Percentiles rank a stretch among this genome's conserved stretches.
phyloP scores from a whole-genome alignment of 441 rosid species.

The Bocquillonia castaneifolia region DNA sequence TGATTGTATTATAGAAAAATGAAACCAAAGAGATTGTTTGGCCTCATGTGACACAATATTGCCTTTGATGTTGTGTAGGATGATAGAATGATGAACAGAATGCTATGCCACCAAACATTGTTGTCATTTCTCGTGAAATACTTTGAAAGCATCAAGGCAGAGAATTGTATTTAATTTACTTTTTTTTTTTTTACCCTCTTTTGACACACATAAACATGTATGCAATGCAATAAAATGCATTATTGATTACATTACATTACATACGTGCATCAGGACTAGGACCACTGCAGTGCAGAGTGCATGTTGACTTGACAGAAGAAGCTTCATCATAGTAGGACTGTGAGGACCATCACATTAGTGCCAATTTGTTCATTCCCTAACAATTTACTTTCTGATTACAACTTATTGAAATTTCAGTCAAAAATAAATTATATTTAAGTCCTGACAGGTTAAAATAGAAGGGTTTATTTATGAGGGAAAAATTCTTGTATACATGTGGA shows the following conservation, averaged over 20 bases:
- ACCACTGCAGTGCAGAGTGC: slow-evolving; percentile 3
- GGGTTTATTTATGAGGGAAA: too few relatives aligned
- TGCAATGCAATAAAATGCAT: not conserved
- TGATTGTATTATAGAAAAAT: too few relatives aligned
- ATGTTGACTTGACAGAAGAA: slow-evolving; percentile 28
- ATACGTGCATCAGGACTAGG: not conserved
- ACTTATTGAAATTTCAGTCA: not conserved
- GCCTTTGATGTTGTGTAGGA: not conserved
- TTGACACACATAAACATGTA: not conserved
- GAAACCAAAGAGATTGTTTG: not conserved
- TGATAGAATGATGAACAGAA: too few relatives aligned
- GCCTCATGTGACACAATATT: not conserved
- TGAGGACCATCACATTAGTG: not conserved
- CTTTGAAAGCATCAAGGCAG: not conserved
- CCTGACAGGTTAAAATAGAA: too few relatives aligned
- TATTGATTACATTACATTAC: too few relatives aligned
- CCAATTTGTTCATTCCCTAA: not conserved
- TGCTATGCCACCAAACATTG: not conserved
- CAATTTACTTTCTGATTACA: not conserved
- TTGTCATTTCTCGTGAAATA: not conserved
- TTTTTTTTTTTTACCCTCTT: too few relatives aligned
- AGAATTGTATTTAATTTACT: not conserved
- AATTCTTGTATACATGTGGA: too few relatives aligned
- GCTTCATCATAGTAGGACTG: not conserved
- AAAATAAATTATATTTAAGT: not conserved